These are phyloP conservation scores for Rosa rugosa DNA, from an alignment of 306 rosid species.

Conservation along the genomic window DNA sequence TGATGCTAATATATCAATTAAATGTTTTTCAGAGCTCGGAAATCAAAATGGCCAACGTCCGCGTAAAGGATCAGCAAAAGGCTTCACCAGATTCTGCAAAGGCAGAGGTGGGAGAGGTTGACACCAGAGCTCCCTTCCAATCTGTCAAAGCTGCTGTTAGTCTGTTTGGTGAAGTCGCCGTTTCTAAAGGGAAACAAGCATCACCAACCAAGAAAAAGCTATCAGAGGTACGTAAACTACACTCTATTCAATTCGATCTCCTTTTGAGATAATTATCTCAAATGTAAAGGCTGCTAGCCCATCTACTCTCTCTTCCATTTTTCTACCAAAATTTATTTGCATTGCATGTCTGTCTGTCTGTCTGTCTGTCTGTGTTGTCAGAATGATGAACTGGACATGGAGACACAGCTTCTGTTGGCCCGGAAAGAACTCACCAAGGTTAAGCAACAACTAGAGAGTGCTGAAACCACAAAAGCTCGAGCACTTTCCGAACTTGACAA, in stretches of 20 bases:
- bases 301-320: too few species aligned
- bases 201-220: constrained; percentile 35
- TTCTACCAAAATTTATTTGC: neutral
- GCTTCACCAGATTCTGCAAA: constrained; percentile 48
- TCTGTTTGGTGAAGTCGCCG: constrained; percentile 73
- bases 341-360: neutral
- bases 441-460: constrained; percentile 46
- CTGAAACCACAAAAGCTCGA: constrained; percentile 42
- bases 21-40: constrained; percentile 11
- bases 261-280: neutral
- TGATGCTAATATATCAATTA: neutral
- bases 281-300: neutral
- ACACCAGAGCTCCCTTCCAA: constrained; percentile 95
- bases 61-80: constrained; percentile 35
- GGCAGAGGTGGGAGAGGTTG: constrained; percentile 83
- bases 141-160: constrained; percentile 92
- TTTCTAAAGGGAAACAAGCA: constrained; percentile 34
- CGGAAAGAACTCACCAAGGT: constrained; percentile 56
- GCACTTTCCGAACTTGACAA: constrained; percentile 65
- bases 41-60: constrained; percentile 41
- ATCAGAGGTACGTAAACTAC: constrained; percentile 55
- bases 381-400: constrained; percentile 57
- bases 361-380: neutral
- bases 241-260: neutral
- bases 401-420: constrained; percentile 67